Evolutionary conservation across 192 early-diverging fungal species (phyloP), one percentile per base, ranked within the genome.

Genomic region (Kappamyces sp.): DNA sequence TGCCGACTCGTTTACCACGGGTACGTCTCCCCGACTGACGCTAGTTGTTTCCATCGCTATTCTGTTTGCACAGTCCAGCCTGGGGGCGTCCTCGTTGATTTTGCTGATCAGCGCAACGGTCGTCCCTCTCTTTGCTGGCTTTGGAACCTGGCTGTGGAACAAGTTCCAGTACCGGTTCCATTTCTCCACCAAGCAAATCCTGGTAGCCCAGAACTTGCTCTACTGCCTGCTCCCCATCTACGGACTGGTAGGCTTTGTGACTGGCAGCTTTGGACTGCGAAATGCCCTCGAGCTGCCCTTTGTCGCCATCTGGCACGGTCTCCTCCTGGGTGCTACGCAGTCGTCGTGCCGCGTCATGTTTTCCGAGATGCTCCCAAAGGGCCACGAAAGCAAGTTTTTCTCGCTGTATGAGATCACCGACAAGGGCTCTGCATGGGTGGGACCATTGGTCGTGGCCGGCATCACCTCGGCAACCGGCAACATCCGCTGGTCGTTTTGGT

Each of bases 331-430:
- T 43, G 42, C 42, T 11, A 43, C 42, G 14, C 42, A 43, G 14
- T 43, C 42, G 9, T 11, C 42, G 8, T 11, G 8, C 49, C 73
- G 79, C 9, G 77, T 75, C 41, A 49, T 85, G 61, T 79, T 81
- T 47, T 75, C 73, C 7, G 72, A 78, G 32, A 57, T 86, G 59
- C 55, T 75, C 1, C 84, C 84, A 0, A 70, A 66, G 34, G 83
- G 80, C 36, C 72, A 72, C 38, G 84, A 83, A 32, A 72, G 75
- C n/a, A 64, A 81, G 51, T 83, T 86, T 64, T 86, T 84, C 45
- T 66, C 69, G 33, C 49, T 86, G 2, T 86, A 76, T 52, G 80
- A 74, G 9, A 30, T 61, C 48, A 80, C 80, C 8, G 57, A 62
- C 59, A 62, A 62, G 37, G 61, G 49, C 29, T 77, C 67, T 11